Conservation (phyloP, 352 stramenopile species). For the Pythium rhizo-oryzae region DNA sequence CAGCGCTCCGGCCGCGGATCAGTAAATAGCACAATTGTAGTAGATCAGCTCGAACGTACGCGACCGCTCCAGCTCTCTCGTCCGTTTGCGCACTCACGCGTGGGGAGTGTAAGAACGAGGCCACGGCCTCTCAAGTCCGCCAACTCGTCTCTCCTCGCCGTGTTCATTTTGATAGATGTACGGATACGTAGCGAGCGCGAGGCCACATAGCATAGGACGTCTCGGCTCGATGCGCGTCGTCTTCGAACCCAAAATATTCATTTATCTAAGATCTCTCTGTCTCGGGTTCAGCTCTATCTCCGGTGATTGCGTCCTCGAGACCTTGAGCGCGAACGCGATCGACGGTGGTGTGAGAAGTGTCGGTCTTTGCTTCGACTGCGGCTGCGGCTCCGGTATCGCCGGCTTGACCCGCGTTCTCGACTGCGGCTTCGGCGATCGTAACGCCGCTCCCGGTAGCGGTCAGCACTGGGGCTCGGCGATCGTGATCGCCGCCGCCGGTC, state of each 20-base stretch:
- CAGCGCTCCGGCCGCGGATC: not conserved
- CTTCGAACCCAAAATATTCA: slow-evolving; percentile 13
- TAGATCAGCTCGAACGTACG: slow-evolving; percentile 20
- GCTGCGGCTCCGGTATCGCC: slow-evolving; percentile 33
- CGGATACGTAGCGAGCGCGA: slow-evolving; percentile 13
- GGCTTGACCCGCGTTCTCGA: slow-evolving; percentile 18
- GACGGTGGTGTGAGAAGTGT: slow-evolving; percentile 10
- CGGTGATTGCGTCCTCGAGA: slow-evolving; percentile 23
- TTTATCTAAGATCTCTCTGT: slow-evolving; percentile 11
- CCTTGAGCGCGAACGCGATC: slow-evolving; percentile 21
- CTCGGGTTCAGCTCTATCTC: not conserved
- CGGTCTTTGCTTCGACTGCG: slow-evolving; percentile 14
- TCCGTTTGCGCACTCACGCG: slow-evolving; percentile 14
- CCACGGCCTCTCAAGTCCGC: not conserved
- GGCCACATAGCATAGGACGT: slow-evolving; percentile 22
- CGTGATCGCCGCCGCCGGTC: not conserved
- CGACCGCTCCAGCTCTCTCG: slow-evolving; percentile 3
- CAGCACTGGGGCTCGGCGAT: not conserved
- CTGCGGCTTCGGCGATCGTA: slow-evolving; percentile 12
- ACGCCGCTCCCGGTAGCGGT: slow-evolving; percentile 7
- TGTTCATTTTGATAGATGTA: slow-evolving; percentile 32
- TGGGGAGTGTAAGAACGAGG: not conserved
- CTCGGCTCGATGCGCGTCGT: slow-evolving; percentile 10
- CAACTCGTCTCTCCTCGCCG: not conserved
- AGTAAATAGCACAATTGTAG: slow-evolving; percentile 27